phyloP scores from a whole-genome alignment of 352 stramenopile species.

The Pythium aristosporum region DNA sequence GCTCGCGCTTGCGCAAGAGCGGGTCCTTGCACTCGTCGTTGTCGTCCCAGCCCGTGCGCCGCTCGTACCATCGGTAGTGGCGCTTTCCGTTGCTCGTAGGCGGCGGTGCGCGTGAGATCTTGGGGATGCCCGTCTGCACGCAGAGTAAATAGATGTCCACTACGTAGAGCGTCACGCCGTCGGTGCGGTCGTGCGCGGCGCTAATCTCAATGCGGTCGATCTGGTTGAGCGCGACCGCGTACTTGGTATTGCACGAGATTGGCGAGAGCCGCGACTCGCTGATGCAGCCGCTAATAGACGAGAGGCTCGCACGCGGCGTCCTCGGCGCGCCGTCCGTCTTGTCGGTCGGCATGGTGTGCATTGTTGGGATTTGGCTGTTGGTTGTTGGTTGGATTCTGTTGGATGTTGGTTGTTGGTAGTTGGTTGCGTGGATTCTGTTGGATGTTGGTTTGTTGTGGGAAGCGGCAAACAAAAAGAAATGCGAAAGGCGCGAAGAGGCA shows the following conservation, averaged over 20 bases:
- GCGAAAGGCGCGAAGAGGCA: slow-evolving; percentile 1
- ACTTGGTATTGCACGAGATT: slow-evolving; percentile 52
- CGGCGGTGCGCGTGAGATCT: background rate
- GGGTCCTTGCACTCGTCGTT: slow-evolving; percentile 13
- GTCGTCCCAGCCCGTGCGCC: background rate
- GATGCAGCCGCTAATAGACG: background rate
- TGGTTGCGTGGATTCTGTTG: background rate
- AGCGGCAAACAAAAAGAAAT: background rate
- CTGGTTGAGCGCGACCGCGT: slow-evolving; percentile 56
- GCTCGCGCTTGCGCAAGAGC: slow-evolving; percentile 26
- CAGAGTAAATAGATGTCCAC: slow-evolving; percentile 44
- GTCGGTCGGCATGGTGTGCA: background rate
- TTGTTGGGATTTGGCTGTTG: background rate
- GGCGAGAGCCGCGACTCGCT: slow-evolving; percentile 31
- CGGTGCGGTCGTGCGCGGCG: slow-evolving; percentile 36
- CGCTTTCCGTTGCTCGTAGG: background rate
- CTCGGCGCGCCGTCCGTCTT: background rate
- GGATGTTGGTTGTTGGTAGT: background rate
- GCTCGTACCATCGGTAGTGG: slow-evolving; percentile 1
- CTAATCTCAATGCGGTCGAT: slow-evolving; percentile 52
- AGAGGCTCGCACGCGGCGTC: slow-evolving; percentile 14
- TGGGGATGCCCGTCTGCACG: slow-evolving; percentile 50
- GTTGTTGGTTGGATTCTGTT: background rate
- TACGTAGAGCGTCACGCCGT: slow-evolving; percentile 51
- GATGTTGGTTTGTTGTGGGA: background rate